Conservation (phyloP, 1,284 basidiomycete genomes). For the Tylopilus sp. region DNA sequence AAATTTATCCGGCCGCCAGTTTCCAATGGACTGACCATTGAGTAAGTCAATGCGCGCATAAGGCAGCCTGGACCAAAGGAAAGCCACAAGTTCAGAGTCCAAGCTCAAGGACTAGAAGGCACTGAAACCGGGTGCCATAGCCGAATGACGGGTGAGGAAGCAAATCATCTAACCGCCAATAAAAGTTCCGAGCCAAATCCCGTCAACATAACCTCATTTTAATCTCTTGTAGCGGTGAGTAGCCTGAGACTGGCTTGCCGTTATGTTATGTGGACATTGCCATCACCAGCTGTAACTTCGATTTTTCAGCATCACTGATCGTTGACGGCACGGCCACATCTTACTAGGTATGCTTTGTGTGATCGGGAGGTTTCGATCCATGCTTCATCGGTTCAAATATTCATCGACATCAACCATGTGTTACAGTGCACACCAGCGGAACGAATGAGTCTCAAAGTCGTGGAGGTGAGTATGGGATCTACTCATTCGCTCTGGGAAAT, state of each 20-base stretch:
- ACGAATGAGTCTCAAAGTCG: background rate
- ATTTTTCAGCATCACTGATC: too few species aligned
- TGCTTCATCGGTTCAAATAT: background rate
- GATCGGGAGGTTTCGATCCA: background rate
- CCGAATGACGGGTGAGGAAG: too few species aligned
- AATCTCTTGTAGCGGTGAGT: too few species aligned
- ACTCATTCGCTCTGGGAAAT: background rate
- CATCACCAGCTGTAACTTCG: too few species aligned
- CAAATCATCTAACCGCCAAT: too few species aligned
- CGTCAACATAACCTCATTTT: too few species aligned
- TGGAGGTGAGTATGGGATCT: too few species aligned
- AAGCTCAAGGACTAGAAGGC: slow-evolving; percentile 10
- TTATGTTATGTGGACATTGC: too few species aligned
- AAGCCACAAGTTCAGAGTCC: slow-evolving; percentile 54
- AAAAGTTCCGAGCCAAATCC: too few species aligned
- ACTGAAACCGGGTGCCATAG: too few species aligned
- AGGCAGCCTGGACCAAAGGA: slow-evolving; percentile 52
- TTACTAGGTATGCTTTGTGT: background rate
- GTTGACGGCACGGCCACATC: background rate
- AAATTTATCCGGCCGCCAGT: slow-evolving; percentile 24
- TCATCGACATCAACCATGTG: background rate
- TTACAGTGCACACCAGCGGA: background rate
- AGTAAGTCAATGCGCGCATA: slow-evolving; percentile 49
- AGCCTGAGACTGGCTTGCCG: too few species aligned
- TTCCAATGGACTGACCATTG: slow-evolving; percentile 43